phyloP scores from a whole-genome alignment of 495 filamentous ascomycete genomes.

The Aspergillus hancockii region DNA sequence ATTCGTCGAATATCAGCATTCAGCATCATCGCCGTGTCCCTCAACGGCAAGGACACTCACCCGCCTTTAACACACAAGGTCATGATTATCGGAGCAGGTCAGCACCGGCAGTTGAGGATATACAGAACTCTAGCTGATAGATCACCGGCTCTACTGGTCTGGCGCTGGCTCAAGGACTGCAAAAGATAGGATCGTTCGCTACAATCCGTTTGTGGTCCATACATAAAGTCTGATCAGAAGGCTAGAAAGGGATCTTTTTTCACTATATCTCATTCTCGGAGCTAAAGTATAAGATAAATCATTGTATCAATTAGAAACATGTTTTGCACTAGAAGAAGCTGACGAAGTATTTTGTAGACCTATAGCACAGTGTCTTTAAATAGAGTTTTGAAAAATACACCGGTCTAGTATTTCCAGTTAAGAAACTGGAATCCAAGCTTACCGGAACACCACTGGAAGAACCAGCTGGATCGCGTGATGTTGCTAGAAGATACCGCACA shows the following conservation, averaged over 20 bases:
- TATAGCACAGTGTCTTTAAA: conserved; percentile 21
- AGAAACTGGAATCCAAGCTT: conserved; percentile 24
- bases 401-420: conserved; percentile 31
- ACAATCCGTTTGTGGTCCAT: background rate
- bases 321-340: conserved; percentile 25
- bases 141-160: conserved; percentile 35
- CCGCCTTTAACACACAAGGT: too few relatives aligned
- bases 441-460: conserved; percentile 30
- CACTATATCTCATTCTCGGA: conserved; percentile 35
- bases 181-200: conserved; percentile 31
- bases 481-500: conserved; percentile 54
- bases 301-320: conserved; percentile 17
- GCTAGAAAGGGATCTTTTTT: conserved; percentile 50
- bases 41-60: too few relatives aligned
- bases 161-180: conserved; percentile 46
- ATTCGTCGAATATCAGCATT: too few relatives aligned
- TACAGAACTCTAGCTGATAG: too few relatives aligned
- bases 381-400: conserved; percentile 24
- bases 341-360: conserved; percentile 18
- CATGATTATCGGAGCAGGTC: too few relatives aligned
- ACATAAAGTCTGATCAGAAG: background rate
- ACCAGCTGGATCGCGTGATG: conserved; percentile 40
- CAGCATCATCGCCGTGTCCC: too few relatives aligned
- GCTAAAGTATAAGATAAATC: conserved; percentile 29
- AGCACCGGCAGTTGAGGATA: too few relatives aligned